Conservation (phyloP, 768 basidiomycete genomes). For the Chlorophyllum brunneum region DNA sequence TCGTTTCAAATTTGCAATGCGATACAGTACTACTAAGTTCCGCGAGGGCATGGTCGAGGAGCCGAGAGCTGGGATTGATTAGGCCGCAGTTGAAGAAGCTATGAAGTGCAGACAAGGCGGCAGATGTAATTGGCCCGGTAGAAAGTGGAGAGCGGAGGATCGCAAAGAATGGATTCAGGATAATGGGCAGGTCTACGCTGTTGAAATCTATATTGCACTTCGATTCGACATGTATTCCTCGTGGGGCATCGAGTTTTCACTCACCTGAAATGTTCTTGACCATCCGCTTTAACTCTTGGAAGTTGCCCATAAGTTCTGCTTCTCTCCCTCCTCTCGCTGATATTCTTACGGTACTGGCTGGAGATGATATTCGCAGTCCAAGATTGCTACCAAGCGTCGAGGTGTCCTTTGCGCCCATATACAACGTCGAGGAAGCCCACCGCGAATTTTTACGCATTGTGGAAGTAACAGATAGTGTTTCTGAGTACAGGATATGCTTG, state of each 20-base stretch:
- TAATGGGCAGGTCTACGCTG: slow-evolving; percentile 49
- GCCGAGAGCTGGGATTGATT: slow-evolving; percentile 52
- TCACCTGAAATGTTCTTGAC: slow-evolving; percentile 67
- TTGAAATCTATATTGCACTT: slow-evolving; percentile 49
- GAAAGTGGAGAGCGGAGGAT: slow-evolving; percentile 92
- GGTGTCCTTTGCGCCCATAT: slow-evolving; percentile 58
- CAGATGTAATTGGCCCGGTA: slow-evolving; percentile 96
- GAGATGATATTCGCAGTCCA: slow-evolving; percentile 62
- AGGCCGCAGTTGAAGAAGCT: slow-evolving; percentile 81
- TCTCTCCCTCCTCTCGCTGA: slow-evolving; percentile 59
- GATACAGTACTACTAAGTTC: slow-evolving; percentile 88
- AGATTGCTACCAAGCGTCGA: slow-evolving; percentile 70
- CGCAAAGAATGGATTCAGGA: slow-evolving; percentile 88
- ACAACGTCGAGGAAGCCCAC: slow-evolving; percentile 79
- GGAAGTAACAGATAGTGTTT: slow-evolving; percentile 88
- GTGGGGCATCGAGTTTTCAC: background rate
- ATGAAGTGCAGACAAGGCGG: slow-evolving; percentile 84
- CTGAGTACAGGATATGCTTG: slow-evolving; percentile 82
- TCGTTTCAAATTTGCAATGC: slow-evolving; percentile 97
- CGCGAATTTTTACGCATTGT: slow-evolving; percentile 97
- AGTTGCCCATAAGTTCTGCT: slow-evolving; percentile 85
- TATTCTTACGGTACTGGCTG: slow-evolving; percentile 36
- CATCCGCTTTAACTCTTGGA: slow-evolving; percentile 77
- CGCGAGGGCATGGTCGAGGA: slow-evolving; percentile 63
- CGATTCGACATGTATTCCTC: background rate